These are phyloP conservation scores for Lentinus polychrous DNA, from an alignment of 1,284 basidiomycete genomes.

Conservation along the genomic window DNA sequence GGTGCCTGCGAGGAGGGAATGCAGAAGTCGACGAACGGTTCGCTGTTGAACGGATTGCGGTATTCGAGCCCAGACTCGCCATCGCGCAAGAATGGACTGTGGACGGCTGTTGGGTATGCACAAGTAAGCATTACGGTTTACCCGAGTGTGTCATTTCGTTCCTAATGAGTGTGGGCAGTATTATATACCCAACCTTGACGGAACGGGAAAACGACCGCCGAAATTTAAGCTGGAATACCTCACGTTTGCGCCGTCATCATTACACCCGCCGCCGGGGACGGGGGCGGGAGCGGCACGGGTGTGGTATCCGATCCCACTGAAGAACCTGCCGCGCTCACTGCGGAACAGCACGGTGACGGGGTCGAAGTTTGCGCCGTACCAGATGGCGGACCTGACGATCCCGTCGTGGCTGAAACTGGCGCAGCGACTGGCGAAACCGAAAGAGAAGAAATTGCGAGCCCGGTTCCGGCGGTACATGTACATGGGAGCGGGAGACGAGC, in stretches of 20 bases:
- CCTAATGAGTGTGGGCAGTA: constrained; percentile 40
- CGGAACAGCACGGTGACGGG: constrained; percentile 32
- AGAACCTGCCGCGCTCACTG: constrained; percentile 55
- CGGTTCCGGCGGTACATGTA: constrained; percentile 69
- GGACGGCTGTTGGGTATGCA: constrained; percentile 75
- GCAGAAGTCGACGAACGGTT: constrained; percentile 53
- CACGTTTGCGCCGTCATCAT: constrained; percentile 46
- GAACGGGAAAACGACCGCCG: constrained; percentile 48
- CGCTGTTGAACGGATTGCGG: constrained; percentile 52
- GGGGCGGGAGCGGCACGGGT: constrained; percentile 18
- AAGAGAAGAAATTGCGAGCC: constrained; percentile 57
- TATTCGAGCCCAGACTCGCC: constrained; percentile 62
- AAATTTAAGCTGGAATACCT: constrained; percentile 75
- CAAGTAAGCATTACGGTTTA: constrained; percentile 44
- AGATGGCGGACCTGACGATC: constrained; percentile 71
- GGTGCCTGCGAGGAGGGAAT: constrained; percentile 37
- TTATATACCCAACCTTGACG: constrained; percentile 64
- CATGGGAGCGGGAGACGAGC: constrained; percentile 38
- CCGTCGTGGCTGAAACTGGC: constrained; percentile 71
- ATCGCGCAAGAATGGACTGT: constrained; percentile 60
- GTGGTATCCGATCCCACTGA: constrained; percentile 53
- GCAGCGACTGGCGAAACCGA: constrained; percentile 47
- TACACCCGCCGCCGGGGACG: constrained; percentile 25
- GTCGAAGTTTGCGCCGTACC: constrained; percentile 65
- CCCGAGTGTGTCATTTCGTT: constrained; percentile 3